Evolutionary conservation across 495 filamentous ascomycete genomes (phyloP), one percentile per base, ranked within the genome.

Genomic region (Tuber magnatum): DNA sequence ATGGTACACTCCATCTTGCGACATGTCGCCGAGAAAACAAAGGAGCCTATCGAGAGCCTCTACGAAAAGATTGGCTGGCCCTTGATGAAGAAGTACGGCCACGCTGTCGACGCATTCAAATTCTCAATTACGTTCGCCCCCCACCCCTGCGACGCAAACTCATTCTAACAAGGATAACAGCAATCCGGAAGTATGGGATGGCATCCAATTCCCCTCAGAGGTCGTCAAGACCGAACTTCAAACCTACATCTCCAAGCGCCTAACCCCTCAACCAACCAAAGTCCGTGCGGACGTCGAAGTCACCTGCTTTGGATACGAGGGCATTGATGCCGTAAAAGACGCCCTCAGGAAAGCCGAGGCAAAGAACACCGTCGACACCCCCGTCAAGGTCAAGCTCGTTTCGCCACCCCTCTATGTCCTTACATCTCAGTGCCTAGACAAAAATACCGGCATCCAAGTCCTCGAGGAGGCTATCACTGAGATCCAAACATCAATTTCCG

Each of bases 1-100:
- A 94, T 97, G 86, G 95, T 98, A 71, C 94, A 98, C 85, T 94
- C 92, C 6, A 98, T 99, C 84, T 92, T 98, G 90, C 90, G 95
- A 78, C 95, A 99, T 83, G 95, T 98, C 68, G 94, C 95, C 72
- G 95, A 99, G 87, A 97, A 97, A 85, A 97, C 94, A 42, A 90
- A 91, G 83, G 93, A 91, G 38, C 94, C 95, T 24, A 95, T 99
- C 83, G 93, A 97, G 87, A 87, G 88, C 65, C 89, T 99, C 72
- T 98, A 99, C 84, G 89, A 94, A 87, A 90, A 87, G 77, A 97
- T 99, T 85, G 94, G 89, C 68, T 99, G 95, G 95, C 96, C 96
- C 10, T 86, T 99, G 83, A 94, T 97, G 89, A 94, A 94, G 87
- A 96, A 94, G 85, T 98, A 94, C 84, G 96, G 95, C 44, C 94